Base-by-base conservation (phyloP, 805 yeast species). In the Starmerella stellata region DNA sequence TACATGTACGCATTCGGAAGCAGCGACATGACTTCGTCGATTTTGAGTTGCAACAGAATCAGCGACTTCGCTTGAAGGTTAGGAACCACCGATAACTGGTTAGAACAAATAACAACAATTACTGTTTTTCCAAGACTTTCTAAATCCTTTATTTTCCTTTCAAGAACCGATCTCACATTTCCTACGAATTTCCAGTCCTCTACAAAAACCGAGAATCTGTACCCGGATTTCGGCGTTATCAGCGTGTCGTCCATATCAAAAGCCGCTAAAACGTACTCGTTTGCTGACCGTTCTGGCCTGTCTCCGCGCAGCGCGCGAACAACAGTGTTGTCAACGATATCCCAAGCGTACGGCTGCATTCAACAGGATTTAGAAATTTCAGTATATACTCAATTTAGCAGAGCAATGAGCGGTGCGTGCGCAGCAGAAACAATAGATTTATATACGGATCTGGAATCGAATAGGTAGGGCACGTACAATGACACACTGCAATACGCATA, bases 201-300 rank as follows among this genome's bases (percentile, higher is more conserved):
- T 1, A 78, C 67, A 5, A 69, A 60, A 19, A 65, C 57, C 0
- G 82, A 65, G 52, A 75, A 81, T 35, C 62, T 66, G 15, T 51
- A 35, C 1, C 80, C 81, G 0, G 79, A 66, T 51, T 70, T 75
- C 0, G 94, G 74, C 14, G 54, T 53, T 0, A 81, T 70, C 5
- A 87, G 48, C 0, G 96, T 87, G 7, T 72, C 76, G 60, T 87
- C 98, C 37, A 87, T 61, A 55, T 87, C 96, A 56, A 85, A 87
- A 0, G 78, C 78, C 2, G 81, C 81, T n/a, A n/a, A n/a, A n/a
- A n/a, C n/a, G n/a, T n/a, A n/a, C n/a, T n/a, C n/a, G n/a, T n/a
- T n/a, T n/a, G n/a, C n/a, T n/a, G n/a, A n/a, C n/a, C n/a, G n/a
- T n/a, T n/a, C n/a, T n/a, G n/a, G n/a, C n/a, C n/a, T n/a, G n/a